Percentiles rank a stretch among this genome's conserved stretches.
Conservation (phyloP, 495 filamentous ascomycete genomes). For the Aspergillus olivimuriae region DNA sequence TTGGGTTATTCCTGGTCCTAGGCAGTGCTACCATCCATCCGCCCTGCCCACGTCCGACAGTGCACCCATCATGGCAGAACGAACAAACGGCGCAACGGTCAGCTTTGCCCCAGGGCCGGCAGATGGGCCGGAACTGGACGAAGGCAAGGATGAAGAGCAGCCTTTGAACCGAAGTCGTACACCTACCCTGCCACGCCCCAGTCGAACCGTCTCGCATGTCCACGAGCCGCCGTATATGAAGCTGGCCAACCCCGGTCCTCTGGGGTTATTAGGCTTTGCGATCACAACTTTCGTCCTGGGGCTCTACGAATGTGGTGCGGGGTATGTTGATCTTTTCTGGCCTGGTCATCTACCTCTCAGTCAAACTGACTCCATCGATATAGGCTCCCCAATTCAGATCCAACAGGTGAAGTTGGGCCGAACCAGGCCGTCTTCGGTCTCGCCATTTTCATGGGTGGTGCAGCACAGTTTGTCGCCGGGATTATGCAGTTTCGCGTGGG, state of each 20-base stretch:
- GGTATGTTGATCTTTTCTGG: no score
- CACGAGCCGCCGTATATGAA: constrained; percentile 1
- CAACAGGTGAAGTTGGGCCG: background rate
- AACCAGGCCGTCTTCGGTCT: constrained; percentile 10
- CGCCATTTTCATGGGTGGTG: constrained; percentile 12
- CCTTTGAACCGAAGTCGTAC: background rate
- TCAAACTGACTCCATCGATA: no score
- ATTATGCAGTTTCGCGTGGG: constrained; percentile 13
- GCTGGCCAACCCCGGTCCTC: background rate
- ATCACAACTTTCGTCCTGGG: constrained; percentile 2
- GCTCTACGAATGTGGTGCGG: constrained; percentile 1
- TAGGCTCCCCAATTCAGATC: background rate
- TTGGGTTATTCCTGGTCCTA: no score
- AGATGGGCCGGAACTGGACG: background rate
- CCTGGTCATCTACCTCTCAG: no score
- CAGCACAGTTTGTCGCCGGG: constrained; percentile 7
- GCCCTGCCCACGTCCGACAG: background rate
- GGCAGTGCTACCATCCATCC: no score
- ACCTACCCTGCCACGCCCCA: background rate
- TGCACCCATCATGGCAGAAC: background rate
- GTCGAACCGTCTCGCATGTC: background rate
- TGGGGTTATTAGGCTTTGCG: constrained; percentile 1
- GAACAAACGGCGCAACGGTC: background rate
- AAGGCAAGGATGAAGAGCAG: background rate
- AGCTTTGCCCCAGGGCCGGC: background rate